These are phyloP conservation scores for Penicillium glabrum DNA, from an alignment of 2,329 filamentous ascomycete species.

Conservation along the genomic window DNA sequence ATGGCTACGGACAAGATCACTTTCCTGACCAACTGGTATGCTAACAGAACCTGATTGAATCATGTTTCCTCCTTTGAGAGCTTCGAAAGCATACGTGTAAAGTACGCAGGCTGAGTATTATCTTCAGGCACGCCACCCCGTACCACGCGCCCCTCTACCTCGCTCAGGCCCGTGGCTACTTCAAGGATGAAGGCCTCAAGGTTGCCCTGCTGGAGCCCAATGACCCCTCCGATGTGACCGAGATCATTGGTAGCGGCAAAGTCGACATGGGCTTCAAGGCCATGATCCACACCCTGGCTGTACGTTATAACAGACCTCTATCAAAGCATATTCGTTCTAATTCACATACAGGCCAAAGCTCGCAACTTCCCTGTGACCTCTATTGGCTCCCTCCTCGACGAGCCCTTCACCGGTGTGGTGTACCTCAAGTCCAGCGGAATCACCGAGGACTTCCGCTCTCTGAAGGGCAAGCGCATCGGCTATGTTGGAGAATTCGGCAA, in stretches of 20 bases:
- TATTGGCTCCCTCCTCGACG: conserved; percentile 73
- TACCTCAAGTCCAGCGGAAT: conserved; percentile 75
- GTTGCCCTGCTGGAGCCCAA: conserved; percentile 76
- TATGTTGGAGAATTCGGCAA: conserved; percentile 80
- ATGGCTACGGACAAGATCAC: conserved; percentile 86
- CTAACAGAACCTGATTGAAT: conserved; percentile 12
- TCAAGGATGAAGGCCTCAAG: conserved; percentile 72
- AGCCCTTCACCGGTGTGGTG: conserved; percentile 76
- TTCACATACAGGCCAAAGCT: conserved; percentile 62
- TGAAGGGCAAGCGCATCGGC: conserved; percentile 75
- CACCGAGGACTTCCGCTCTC: conserved; percentile 70
- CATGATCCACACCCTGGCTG: conserved; percentile 79
- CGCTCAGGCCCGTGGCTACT: conserved; percentile 73
- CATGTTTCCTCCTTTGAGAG: too few relatives aligned
- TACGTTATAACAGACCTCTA: conserved; percentile 35
- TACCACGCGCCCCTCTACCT: conserved; percentile 79
- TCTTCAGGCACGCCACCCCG: conserved; percentile 71
- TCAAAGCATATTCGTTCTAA: background rate
- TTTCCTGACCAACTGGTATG: conserved; percentile 79
- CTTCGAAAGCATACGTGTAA: background rate
- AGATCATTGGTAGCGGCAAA: conserved; percentile 75
- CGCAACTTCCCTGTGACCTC: conserved; percentile 71
- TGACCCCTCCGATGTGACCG: conserved; percentile 78
- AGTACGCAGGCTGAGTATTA: conserved; percentile 29
- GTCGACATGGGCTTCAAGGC: conserved; percentile 79